Evolutionary conservation across 768 basidiomycete genomes (phyloP), one percentile per base, ranked within the genome.

Genomic region (Candolleomyces aberdarensis): DNA sequence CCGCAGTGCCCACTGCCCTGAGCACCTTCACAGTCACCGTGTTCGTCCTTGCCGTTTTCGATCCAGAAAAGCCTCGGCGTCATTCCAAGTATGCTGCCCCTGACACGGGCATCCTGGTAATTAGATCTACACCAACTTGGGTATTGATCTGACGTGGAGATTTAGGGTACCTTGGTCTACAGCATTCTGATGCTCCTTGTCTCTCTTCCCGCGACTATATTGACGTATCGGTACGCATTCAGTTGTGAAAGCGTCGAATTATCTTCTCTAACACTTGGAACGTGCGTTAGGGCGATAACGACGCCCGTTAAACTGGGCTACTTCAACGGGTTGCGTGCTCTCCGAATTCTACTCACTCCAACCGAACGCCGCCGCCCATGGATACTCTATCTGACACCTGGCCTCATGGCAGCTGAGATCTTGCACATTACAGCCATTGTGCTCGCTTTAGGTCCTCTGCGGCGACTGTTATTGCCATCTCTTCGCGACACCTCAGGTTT

Each of bases 301-400:
- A 94, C 93, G 1, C 92, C 92, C 0, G 85, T 90, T 72, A 86
- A 81, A 69, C 76, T 95, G 39, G 82, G 87, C 2, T 92, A 83
- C 67, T 80, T 88, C 67, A 75, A 80, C 39, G 76, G 80, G 2
- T 67, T 81, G 58, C 77, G 82, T 62, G 83, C 88, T 19, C 72
- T 94, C 15, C 88, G 89, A 20, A 72, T 87, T 61, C 77, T 94
- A 39, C 78, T 94, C 58, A 94, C 92, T 0, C 88, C 91, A 5
- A 92, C 91, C 6, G 92, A 94, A 71, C 84, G 86, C 56, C 81
- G 83, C 31, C 82, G 82, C 10, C 92, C 91, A 3, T 94, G 91
- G 91, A 80, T 87, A 43, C 71, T 94, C 48, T 94, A 92, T 70
- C 66, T 91, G 46, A 93, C 92, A 1, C 92, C 92, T 0, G 92